Base-by-base conservation (phyloP, 352 stramenopile genomes). In the Phytophthora pluvialis region DNA sequence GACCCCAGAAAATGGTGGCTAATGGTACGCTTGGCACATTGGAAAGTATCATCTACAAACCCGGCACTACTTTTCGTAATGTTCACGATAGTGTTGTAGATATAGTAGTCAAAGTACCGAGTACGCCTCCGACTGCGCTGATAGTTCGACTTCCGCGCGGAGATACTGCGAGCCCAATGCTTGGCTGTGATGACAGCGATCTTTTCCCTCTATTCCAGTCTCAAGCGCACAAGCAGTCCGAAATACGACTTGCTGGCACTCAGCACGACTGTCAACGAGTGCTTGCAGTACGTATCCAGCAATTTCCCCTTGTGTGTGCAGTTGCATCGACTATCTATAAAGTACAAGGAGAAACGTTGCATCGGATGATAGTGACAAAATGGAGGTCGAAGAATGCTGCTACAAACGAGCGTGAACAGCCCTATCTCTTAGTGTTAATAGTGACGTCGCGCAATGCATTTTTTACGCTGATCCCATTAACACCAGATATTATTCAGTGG, bases 401-500 rank as follows among this genome's bases (percentile, higher is more conserved):
- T 15, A 32, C 39, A 1, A 61, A 52, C 31, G 52, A 52, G 12
- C 53, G 16, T 1, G 16, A 60, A 9, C 52, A 60, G 13, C 21
- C 16, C 0, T 60, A 60, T 25, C 18, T 60, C 3, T 18, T 60
- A 4, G 9, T 60, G 1, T 60, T 40, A 15, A 28, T 29, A 0
- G 53, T 52, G 7, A 50, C 42, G 2, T 45, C 40, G 1, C n/a
- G 53, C 3, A 29, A 60, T 12, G 52, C 40, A 18, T 10, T 42
- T 36, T 21, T 32, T n/a, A 4, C 51, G 5, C 21, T 60, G 9
- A 51, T 1, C 3, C 16, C 39, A 3, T 43, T 60, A 26, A 60
- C 51, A 4, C 1, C 9, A 1, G 40, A 32, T 25, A 43, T 43
- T 43, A 13, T 13, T 5, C 9, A 3, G 4, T 39, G 33, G 33